Evolutionary conservation across 2,329 filamentous ascomycete species (phyloP), one percentile per base, ranked within the genome.

Genomic region (Scedosporium apiospermum): DNA sequence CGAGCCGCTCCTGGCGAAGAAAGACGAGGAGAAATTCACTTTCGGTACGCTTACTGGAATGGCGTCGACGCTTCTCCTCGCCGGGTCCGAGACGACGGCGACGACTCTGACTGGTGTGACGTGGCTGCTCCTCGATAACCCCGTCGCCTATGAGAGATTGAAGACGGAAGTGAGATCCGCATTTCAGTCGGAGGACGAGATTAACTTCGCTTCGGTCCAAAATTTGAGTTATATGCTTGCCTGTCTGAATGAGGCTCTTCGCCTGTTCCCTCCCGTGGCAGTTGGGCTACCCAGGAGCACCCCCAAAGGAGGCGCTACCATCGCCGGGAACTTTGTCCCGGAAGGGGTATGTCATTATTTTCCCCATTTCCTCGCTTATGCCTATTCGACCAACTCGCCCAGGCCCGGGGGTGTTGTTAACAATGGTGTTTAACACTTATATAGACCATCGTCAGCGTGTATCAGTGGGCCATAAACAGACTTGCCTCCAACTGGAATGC

Each of bases 401-500:
- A 3, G 10, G 10, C 10, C 7, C 10, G 34, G 34, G 34, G 34
- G 10, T 38, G 34, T 38, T 38, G 34, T 10, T 38, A 38, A 38
- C 34, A 38, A 3, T 38, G 10, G 34, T 9, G 34, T 12, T 38
- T 38, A 38, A 12, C 6, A 14, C 34, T 12, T 38, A 38, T 16
- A 14, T 18, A 80, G 77, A 80, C 75, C 1, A 66, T 69, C 3
- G 72, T 82, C 0, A 71, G 73, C 0, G 71, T 81, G 1, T 73
- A 75, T 53, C 78, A 82, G 42, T 80, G 72, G 67, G 71, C 78
- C 2, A 71, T 77, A n/a, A 77, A 77, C 65, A 76, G 76, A 64
- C 76, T 75, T 59, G 70, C 74, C 1, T 67, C 70, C 9, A 72
- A 80, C 66, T 84, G 81, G 67, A 71, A 70, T 9, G 71, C 79